A percentile compares a stretch with the other conserved stretches of the same genome.
These are phyloP conservation scores for Stygiomarasmius scandens DNA, from an alignment of 1,284 basidiomycete genomes.

Conservation along the genomic window DNA sequence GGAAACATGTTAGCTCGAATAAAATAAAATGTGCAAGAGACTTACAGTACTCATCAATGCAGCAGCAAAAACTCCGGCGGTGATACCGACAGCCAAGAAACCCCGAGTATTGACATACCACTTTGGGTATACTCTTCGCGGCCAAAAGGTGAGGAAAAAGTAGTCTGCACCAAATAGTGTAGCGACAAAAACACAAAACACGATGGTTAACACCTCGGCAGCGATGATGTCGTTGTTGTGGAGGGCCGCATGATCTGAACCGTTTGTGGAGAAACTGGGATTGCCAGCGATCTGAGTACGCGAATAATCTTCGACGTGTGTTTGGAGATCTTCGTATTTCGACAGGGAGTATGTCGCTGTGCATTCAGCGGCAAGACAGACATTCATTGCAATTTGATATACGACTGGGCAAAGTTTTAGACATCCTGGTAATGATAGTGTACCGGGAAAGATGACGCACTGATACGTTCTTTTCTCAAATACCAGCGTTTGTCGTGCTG, in stretches of 20 bases:
- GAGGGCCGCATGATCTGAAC: constrained; percentile 20
- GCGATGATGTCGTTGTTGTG: constrained; percentile 33
- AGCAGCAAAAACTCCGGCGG: constrained; percentile 28
- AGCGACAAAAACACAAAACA: constrained; percentile 35
- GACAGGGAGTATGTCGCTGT: constrained; percentile 35
- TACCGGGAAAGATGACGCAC: constrained; percentile 21
- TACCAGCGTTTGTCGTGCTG: constrained; percentile 35
- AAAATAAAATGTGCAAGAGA: background rate
- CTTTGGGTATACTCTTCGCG: constrained; percentile 28
- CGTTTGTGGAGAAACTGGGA: background rate
- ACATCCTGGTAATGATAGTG: background rate
- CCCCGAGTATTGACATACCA: constrained; percentile 31
- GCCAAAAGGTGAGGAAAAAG: constrained; percentile 38
- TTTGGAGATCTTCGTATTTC: constrained; percentile 34
- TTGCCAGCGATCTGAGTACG: background rate
- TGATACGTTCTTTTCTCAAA: constrained; percentile 31
- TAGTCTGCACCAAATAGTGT: constrained; percentile 37
- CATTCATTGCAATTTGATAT: constrained; percentile 33
- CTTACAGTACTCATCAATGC: constrained; percentile 34
- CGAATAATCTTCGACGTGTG: constrained; percentile 25
- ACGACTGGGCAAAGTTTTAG: constrained; percentile 6
- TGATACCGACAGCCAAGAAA: constrained; percentile 26
- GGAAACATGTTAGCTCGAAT: background rate
- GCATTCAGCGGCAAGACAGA: constrained; percentile 35
- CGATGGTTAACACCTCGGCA: constrained; percentile 31